A percentile compares a stretch with the other conserved stretches of the same genome.
phyloP scores from a whole-genome alignment of 1,284 basidiomycete genomes.

The Ceratobasidium sp. region DNA sequence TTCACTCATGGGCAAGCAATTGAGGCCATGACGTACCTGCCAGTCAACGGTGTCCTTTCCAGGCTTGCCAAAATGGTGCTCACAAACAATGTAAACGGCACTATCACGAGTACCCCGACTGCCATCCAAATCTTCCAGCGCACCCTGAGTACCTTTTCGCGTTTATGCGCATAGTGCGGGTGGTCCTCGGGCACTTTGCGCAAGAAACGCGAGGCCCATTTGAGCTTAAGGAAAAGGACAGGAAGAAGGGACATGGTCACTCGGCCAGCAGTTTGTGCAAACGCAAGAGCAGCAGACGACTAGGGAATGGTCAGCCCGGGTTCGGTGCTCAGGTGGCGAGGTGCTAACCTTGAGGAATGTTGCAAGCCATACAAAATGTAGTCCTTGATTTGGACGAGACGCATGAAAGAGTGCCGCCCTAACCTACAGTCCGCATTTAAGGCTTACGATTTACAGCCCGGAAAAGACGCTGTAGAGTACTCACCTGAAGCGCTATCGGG shows the following conservation, averaged over 20 bases:
- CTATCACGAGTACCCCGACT: slow-evolving; percentile 63
- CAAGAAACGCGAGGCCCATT: slow-evolving; percentile 37
- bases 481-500: slow-evolving; percentile 28
- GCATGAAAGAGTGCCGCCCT: slow-evolving; percentile 54
- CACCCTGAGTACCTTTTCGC: slow-evolving; percentile 3
- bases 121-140: slow-evolving; percentile 30
- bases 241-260: slow-evolving; percentile 71
- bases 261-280: slow-evolving; percentile 68
- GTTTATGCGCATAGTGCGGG: slow-evolving; percentile 32
- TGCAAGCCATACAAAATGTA: slow-evolving; percentile 55
- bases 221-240: slow-evolving; percentile 42
- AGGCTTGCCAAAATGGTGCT: slow-evolving; percentile 76
- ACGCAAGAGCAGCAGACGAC: slow-evolving; percentile 64
- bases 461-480: slow-evolving; percentile 40
- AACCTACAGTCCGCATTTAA: slow-evolving; percentile 41
- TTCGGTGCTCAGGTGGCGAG: slow-evolving; percentile 16
- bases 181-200: slow-evolving; percentile 37
- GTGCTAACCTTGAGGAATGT: slow-evolving; percentile 59
- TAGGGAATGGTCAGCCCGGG: slow-evolving; percentile 46
- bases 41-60: slow-evolving; percentile 83
- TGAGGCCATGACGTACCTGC: slow-evolving; percentile 60
- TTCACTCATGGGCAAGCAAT: background rate
- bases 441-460: background rate
- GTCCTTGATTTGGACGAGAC: slow-evolving; percentile 52
- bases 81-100: slow-evolving; percentile 75